phyloP scores from a whole-genome alignment of 228 moss, liverwort and hornwort species.

The Sphagnum fallax region DNA sequence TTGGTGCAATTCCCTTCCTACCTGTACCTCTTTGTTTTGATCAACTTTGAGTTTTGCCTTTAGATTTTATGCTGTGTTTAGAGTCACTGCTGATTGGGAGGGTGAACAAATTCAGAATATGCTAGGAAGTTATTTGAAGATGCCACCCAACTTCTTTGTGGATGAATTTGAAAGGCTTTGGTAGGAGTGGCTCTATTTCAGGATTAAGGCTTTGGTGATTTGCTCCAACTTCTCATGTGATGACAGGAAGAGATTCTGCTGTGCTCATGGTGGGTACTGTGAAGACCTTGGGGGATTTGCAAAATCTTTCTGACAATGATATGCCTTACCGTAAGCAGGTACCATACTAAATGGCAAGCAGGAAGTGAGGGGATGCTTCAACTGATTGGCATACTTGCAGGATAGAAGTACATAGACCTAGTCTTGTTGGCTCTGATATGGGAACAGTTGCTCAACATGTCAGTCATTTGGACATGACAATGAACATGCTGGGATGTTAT shows the following conservation, averaged over 20 bases:
- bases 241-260: constrained; percentile 57
- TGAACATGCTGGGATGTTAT: background rate
- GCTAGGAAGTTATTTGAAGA: background rate
- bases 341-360: background rate
- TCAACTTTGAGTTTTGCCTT: background rate
- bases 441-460: no score
- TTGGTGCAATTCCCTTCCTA: constrained; percentile 3
- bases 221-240: background rate
- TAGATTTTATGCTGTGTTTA: background rate
- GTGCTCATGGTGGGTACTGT: constrained; percentile 71
- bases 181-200: no score
- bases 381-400: no score
- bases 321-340: constrained; percentile 82
- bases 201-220: background rate
- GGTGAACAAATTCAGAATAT: background rate
- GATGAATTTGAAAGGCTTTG: no score
- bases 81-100: background rate
- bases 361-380: no score
- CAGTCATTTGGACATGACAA: no score
- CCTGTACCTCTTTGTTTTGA: background rate
- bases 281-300: constrained; percentile 71
- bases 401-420: no score
- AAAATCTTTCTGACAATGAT: constrained; percentile 75
- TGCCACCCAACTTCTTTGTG: no score
- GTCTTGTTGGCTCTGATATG: no score